Conservation (phyloP, 2,329 filamentous ascomycete species). For the Thermochaetoides dissita region DNA sequence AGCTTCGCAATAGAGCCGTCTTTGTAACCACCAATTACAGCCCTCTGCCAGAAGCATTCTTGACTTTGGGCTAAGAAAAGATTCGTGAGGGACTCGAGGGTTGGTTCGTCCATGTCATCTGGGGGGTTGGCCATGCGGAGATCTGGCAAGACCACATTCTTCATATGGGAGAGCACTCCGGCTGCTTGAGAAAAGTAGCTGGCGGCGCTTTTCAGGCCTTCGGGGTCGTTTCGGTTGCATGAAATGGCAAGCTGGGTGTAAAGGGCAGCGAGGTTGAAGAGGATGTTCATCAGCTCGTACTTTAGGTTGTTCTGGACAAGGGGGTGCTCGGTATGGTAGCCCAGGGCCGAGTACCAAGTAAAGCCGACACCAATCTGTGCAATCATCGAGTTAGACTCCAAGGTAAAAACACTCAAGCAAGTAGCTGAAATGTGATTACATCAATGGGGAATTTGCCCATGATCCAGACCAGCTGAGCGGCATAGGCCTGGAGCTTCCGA, state of each 20-base stretch:
- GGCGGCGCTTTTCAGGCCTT: constrained; percentile 75
- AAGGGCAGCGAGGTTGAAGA: constrained; percentile 85
- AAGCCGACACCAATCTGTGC: constrained; percentile 80
- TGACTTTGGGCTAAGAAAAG: constrained; percentile 85
- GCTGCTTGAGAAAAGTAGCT: constrained; percentile 83
- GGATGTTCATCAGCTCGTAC: constrained; percentile 79
- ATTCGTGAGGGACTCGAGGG: constrained; percentile 68
- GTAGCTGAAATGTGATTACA: constrained; percentile 31
- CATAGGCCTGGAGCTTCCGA: constrained; percentile 78
- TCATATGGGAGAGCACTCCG: constrained; percentile 68
- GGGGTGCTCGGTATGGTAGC: constrained; percentile 71
- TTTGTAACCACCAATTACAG: constrained; percentile 84
- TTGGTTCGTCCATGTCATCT: constrained; percentile 89
- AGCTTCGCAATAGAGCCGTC: constrained; percentile 85
- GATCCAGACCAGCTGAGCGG: constrained; percentile 85
- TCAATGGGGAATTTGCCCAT: constrained; percentile 93
- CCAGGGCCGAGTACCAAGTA: constrained; percentile 86
- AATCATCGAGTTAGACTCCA: background rate
- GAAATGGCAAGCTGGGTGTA: constrained; percentile 85
- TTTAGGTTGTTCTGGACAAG: constrained; percentile 52
- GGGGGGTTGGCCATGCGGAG: constrained; percentile 68
- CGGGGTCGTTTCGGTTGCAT: constrained; percentile 61
- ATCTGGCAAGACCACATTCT: constrained; percentile 64
- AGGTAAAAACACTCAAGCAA: background rate
- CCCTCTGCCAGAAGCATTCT: constrained; percentile 97